Base-by-base conservation (phyloP, 345 rosid species). In the Eucalyptus caleyi region DNA sequence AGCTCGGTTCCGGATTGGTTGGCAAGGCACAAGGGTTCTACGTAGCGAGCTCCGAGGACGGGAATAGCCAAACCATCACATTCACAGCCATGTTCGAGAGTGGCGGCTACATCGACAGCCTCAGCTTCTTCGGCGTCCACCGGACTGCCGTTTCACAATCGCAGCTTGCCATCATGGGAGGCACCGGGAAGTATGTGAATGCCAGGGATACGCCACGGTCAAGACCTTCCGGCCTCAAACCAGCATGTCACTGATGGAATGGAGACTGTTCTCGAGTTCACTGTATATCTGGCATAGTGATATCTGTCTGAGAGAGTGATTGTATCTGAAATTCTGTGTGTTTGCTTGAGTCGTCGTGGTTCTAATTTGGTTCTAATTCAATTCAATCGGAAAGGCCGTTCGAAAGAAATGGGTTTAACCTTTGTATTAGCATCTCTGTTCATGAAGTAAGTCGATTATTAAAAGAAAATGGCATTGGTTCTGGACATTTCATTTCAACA, bases 11-110 rank as follows among this genome's bases (percentile, higher is more conserved):
- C 4, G 96, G 93, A 19, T 83, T 95, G 23, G 88, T 96, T 2
- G 99, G 99, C 9, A 97, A 94, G 92, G 99, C 98, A 15, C 98
- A 97, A 37, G 99, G 99, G 42, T 97, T 94, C 92, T 97, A 97
- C 34, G 93, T 95, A 19, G 95, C 96, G 2, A 97, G 99, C 86
- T 96, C 98, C 7, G 89, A 92, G 7, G 99, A 97, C n/a, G 99
- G 99, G 83, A 95, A 90, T 40, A 95, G 99, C 89, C 98, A 97
- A 53, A 95, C 97, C 8, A 92, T 97, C 93, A 97, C 97, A 7
- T 95, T 96, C 86, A 97, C 98, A 5, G 95, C 95, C 16, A 96
- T 96, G 99, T 96, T 97, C 60, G 91, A 92, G 89, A 89, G 91
- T 3, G 96, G 99, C 2, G 96, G 97, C 59, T 96, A 95, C 50